Conservation (phyloP, 345 rosid genomes). For the Hibiscus tridactylites region DNA sequence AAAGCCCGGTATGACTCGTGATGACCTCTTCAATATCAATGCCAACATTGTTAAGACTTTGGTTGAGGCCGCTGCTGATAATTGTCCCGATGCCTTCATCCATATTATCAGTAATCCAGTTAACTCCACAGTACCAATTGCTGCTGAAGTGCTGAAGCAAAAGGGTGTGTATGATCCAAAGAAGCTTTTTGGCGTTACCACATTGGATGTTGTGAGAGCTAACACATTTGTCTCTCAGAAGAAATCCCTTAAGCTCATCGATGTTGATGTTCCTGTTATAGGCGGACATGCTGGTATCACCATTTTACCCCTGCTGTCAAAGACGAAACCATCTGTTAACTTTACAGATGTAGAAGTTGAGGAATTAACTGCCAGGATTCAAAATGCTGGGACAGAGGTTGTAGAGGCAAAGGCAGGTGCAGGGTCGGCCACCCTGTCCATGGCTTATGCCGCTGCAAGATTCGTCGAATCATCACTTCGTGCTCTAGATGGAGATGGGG, state of each 20-base stretch:
- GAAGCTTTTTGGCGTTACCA: slow-evolving; percentile 87
- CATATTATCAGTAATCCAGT: slow-evolving; percentile 93
- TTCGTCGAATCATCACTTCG: slow-evolving; percentile 94
- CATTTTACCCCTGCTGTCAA: slow-evolving; percentile 79
- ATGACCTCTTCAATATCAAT: slow-evolving; percentile 90
- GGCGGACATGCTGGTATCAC: slow-evolving; percentile 99
- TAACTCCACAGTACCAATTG: slow-evolving; percentile 91
- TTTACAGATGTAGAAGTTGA: slow-evolving; percentile 66
- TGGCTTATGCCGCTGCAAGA: slow-evolving; percentile 98
- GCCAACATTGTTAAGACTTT: slow-evolving; percentile 68
- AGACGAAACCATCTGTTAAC: slow-evolving; percentile 63
- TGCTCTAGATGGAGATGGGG: slow-evolving; percentile 87
- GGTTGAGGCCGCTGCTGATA: slow-evolving; percentile 87
- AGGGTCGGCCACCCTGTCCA: slow-evolving; percentile 94
- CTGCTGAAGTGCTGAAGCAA: slow-evolving; percentile 78
- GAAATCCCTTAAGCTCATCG: slow-evolving; percentile 78
- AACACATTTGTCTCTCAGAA: slow-evolving; percentile 87
- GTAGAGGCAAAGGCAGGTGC: slow-evolving; percentile 98
- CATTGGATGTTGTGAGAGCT: slow-evolving; percentile 87
- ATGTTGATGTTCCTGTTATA: slow-evolving; percentile 87
- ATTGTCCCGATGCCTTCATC: slow-evolving; percentile 81
- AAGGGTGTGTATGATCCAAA: slow-evolving; percentile 88
- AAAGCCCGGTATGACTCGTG: slow-evolving; percentile 97
- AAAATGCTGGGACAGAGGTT: slow-evolving; percentile 92
- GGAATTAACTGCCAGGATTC: slow-evolving; percentile 77